Conservation (phyloP, 495 filamentous ascomycete species). For the Talaromyces proteolyticus region DNA sequence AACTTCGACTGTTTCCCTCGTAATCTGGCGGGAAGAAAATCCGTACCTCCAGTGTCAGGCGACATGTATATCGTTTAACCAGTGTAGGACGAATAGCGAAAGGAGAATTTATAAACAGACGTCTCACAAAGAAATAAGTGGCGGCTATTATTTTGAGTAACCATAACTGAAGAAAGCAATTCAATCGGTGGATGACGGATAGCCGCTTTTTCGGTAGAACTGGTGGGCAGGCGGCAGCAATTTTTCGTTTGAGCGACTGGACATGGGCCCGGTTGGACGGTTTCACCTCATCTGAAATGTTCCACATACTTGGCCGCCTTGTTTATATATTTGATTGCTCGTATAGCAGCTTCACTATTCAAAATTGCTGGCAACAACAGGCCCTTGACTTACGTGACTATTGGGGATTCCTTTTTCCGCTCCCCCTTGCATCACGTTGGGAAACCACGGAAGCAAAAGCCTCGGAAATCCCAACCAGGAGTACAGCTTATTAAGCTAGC, state of each 20-base stretch:
- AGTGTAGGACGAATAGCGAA: conserved; percentile 16
- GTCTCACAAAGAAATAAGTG: background rate
- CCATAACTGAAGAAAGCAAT: conserved; percentile 17
- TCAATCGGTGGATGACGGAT: conserved; percentile 13
- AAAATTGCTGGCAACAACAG: too few relatives aligned
- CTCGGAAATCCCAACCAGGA: too few relatives aligned
- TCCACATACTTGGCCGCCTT: too few relatives aligned
- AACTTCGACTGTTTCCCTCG: conserved; percentile 10
- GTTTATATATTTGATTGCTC: too few relatives aligned
- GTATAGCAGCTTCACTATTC: too few relatives aligned
- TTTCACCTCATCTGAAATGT: too few relatives aligned
- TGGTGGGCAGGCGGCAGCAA: background rate
- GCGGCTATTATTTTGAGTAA: background rate
- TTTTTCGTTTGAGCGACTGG: background rate
- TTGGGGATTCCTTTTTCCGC: too few relatives aligned
- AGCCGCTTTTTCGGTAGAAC: conserved; percentile 15
- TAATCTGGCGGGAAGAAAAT: conserved; percentile 28
- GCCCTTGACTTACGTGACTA: too few relatives aligned
- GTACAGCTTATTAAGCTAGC: background rate
- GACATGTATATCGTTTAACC: conserved; percentile 23
- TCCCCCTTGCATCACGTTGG: too few relatives aligned
- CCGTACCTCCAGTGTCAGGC: conserved; percentile 19
- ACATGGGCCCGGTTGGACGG: too few relatives aligned
- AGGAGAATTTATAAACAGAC: background rate
- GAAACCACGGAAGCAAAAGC: too few relatives aligned